Evolutionary conservation across 495 filamentous ascomycete genomes (phyloP).

Genomic region (Paragyromitra xinjiangensis): DNA sequence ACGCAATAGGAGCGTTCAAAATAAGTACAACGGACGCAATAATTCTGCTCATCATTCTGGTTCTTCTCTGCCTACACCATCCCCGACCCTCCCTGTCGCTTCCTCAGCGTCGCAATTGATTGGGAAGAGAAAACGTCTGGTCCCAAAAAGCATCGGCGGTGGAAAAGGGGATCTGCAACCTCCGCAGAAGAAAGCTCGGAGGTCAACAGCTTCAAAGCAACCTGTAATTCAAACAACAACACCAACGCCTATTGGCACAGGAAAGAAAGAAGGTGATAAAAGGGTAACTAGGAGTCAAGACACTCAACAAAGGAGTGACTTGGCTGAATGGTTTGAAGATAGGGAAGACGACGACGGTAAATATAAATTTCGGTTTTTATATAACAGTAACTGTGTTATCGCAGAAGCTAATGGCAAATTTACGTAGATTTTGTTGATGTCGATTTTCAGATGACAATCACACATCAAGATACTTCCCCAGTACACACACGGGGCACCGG

Average conservation of each 20-base stretch:
- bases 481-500: constrained; percentile 10
- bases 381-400: neutral
- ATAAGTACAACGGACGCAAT: constrained; percentile 46
- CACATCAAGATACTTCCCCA: constrained; percentile 24
- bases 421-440: constrained; percentile 44
- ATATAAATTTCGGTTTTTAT: constrained; percentile 15
- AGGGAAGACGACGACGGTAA: constrained; percentile 50
- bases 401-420: constrained; percentile 18
- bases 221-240: constrained; percentile 32
- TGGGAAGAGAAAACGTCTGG: constrained; percentile 49
- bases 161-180: constrained; percentile 56
- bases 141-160: constrained; percentile 53
- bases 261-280: constrained; percentile 53
- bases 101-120: constrained; percentile 38
- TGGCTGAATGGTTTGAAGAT: constrained; percentile 56
- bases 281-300: constrained; percentile 56
- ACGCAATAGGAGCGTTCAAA: constrained; percentile 44
- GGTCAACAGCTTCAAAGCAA: constrained; percentile 41
- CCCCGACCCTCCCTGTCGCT: constrained; percentile 22
- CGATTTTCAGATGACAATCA: constrained; percentile 41
- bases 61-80: constrained; percentile 37
- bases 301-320: constrained; percentile 46
- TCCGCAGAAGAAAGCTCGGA: constrained; percentile 49
- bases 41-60: constrained; percentile 29
- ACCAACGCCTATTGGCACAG: constrained; percentile 27